These are phyloP conservation scores for Verticillium zaregamsianum DNA, from an alignment of 2,329 filamentous ascomycete species.

Conservation along the genomic window DNA sequence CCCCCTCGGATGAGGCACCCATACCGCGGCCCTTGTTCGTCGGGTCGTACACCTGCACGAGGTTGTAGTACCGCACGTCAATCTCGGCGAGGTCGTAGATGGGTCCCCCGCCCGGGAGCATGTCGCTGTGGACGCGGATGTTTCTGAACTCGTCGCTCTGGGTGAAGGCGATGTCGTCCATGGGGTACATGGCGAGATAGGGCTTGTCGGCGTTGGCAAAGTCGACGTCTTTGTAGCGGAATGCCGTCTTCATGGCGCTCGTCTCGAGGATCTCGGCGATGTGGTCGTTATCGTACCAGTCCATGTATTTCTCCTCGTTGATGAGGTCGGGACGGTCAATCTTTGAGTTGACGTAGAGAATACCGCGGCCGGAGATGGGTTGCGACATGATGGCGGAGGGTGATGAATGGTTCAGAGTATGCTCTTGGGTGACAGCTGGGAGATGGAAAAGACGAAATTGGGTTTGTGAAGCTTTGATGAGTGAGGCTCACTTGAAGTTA, in stretches of 20 bases:
- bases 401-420: background rate
- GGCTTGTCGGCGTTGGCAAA: conserved; percentile 20
- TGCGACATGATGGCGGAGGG: background rate
- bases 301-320: conserved; percentile 22
- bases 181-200: conserved; percentile 30
- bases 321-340: conserved; percentile 23
- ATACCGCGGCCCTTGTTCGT: conserved; percentile 15
- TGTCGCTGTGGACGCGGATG: conserved; percentile 26
- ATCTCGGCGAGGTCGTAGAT: conserved; percentile 18
- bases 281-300: conserved; percentile 35
- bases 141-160: conserved; percentile 26
- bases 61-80: conserved; percentile 15
- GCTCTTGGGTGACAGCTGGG: background rate
- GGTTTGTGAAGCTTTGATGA: no score
- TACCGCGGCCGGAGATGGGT: conserved; percentile 18
- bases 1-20: background rate
- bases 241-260: conserved; percentile 24
- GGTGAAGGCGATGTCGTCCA: conserved; percentile 28
- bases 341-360: conserved; percentile 23
- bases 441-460: no score
- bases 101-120: conserved; percentile 15
- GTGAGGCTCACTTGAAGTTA: background rate
- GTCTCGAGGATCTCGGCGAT: conserved; percentile 30
- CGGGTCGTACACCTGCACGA: conserved; percentile 17
- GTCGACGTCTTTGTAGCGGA: conserved; percentile 25